phyloP scores from a whole-genome alignment of 2,329 filamentous ascomycete genomes.

The Neofusicoccum cordaticola region DNA sequence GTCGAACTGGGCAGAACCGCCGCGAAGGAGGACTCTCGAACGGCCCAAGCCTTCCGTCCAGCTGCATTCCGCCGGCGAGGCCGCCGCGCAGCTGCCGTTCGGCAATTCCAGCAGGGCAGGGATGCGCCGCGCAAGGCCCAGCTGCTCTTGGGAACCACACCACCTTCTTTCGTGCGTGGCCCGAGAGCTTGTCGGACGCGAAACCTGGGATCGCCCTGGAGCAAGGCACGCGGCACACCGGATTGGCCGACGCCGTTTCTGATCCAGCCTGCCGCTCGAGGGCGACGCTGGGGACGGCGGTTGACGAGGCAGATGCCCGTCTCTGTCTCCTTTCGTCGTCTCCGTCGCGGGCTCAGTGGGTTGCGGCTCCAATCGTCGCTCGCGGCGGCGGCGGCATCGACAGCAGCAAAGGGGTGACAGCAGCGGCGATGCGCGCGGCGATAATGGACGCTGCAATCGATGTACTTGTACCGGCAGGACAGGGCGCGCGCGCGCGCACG shows the following conservation, averaged over 20 bases:
- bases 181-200: background rate
- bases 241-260: background rate
- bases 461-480: too few relatives aligned
- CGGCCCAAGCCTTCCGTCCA: background rate
- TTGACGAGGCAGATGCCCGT: background rate
- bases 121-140: background rate
- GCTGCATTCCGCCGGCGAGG: background rate
- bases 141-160: background rate
- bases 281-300: background rate
- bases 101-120: background rate
- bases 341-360: too few relatives aligned
- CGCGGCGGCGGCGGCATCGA: too few relatives aligned
- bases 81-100: background rate
- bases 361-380: too few relatives aligned
- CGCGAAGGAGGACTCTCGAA: background rate
- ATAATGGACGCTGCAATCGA: background rate
- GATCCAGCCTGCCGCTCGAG: too few relatives aligned
- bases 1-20: background rate
- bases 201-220: constrained; percentile 3
- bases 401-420: background rate
- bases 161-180: background rate
- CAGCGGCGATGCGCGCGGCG: background rate
- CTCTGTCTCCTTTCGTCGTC: too few relatives aligned
- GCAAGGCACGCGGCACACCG: constrained; percentile 3
- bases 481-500: background rate